Percentiles rank a stretch among this genome's conserved stretches.
Evolutionary conservation across 805 yeast genomes (phyloP).

Genomic region (Candida chauliodis): DNA sequence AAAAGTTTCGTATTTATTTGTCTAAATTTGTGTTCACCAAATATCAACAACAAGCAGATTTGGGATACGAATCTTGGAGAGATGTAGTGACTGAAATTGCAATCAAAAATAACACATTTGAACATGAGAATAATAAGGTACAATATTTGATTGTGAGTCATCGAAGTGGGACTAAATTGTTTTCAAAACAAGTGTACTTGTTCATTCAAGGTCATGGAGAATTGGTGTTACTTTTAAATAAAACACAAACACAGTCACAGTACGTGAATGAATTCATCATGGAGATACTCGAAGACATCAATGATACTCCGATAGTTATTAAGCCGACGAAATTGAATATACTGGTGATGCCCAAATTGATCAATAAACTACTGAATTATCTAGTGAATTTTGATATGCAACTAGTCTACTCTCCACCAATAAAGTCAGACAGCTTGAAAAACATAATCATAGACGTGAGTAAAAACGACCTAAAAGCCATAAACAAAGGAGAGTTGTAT

Average conservation of each 20-base stretch:
- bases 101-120: conserved; percentile 6
- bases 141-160: conserved; percentile 11
- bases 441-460: conserved; percentile 22
- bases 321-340: conserved; percentile 8
- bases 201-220: conserved; percentile 4
- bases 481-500: conserved; percentile 11
- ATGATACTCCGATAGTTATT: conserved; percentile 10
- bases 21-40: conserved; percentile 12
- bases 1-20: conserved; percentile 9
- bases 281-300: conserved; percentile 10
- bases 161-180: conserved; percentile 5
- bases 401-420: conserved; percentile 5
- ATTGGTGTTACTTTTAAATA: conserved; percentile 5
- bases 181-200: conserved; percentile 6
- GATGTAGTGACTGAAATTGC: conserved; percentile 10
- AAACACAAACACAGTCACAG: conserved; percentile 4
- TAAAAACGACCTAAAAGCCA: conserved; percentile 13
- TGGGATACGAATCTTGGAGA: conserved; percentile 10
- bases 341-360: conserved; percentile 9
- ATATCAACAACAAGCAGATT: conserved; percentile 8
- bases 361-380: conserved; percentile 8
- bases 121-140: neutral
- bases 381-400: conserved; percentile 5
- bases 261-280: conserved; percentile 7
- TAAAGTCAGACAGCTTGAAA: conserved; percentile 16